These are phyloP conservation scores for Lactarius quietus DNA, from an alignment of 768 basidiomycete species.

Conservation along the genomic window DNA sequence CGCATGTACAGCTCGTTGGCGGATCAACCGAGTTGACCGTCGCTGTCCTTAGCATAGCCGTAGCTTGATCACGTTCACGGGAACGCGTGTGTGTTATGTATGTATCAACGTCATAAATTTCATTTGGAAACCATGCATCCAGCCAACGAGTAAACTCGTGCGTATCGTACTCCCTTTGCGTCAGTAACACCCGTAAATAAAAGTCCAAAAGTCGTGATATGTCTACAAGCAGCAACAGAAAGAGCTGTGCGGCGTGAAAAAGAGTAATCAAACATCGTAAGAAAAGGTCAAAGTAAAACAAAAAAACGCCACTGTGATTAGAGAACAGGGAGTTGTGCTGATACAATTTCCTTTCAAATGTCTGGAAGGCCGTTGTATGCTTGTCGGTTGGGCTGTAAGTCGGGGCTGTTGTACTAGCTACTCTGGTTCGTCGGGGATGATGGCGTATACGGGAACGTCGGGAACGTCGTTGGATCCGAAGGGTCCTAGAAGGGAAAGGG, in stretches of 20 bases:
- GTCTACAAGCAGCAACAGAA: background rate
- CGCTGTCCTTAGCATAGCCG: background rate
- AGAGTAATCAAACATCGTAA: background rate
- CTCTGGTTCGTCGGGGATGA: slow-evolving; percentile 14
- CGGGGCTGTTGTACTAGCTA: slow-evolving; percentile 1
- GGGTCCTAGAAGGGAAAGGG: slow-evolving; percentile 18
- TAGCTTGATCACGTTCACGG: background rate
- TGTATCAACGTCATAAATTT: background rate
- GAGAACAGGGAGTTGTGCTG: too few species aligned
- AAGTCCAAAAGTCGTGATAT: background rate
- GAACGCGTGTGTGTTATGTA: background rate
- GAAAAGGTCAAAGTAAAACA: background rate
- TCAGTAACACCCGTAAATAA: background rate
- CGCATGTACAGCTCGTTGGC: background rate
- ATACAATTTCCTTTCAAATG: background rate
- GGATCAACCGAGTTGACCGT: background rate
- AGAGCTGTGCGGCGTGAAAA: background rate
- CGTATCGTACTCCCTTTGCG: background rate
- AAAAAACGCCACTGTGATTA: background rate
- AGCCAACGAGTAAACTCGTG: background rate
- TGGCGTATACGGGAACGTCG: slow-evolving; percentile 19
- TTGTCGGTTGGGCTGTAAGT: slow-evolving; percentile 9
- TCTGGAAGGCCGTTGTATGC: slow-evolving; percentile 22
- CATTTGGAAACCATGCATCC: background rate
- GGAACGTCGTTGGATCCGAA: slow-evolving; percentile 26